Evolutionary conservation across 441 rosid species (phyloP), one percentile per base, ranked within the genome.

Genomic region (Isatis lusitanica): DNA sequence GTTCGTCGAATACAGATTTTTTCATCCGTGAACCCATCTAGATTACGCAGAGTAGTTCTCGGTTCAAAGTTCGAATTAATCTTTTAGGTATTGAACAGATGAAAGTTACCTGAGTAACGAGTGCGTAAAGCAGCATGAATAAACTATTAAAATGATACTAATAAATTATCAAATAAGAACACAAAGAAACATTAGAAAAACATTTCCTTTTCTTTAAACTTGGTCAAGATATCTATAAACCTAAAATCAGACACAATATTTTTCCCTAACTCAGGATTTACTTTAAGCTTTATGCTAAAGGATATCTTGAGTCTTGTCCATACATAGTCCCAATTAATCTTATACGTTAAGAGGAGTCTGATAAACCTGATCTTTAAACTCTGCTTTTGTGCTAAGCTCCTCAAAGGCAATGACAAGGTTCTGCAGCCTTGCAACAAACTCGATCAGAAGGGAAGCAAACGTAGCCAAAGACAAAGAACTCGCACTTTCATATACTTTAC

Each of bases 1-100:
- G 99, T 12, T 93, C 96, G 35, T 95, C 98, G 42, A 95, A 95
- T 59, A 95, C 85, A 4, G 97, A 87, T 78, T 62, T 88, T 82
- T 95, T 95, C 99, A 91, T 91, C 50, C 71, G 67, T 0, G 95
- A 83, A 71, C 98, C 99, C 99, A 95, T 95, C 99, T 95, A 83
- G 9, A 31, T 10, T 6, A 33, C 63, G 6, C 8, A 46, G 13
- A 16, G 10, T 21, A 21, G 24, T 17, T 42, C 11, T 63, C 9
- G 3, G 46, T 38, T 53, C 28, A 44, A 13, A 42, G 0, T 16
- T 28, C 3, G 2, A 68, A 16, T 36, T 48, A 26, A 1, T 26
- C 4, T 48, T 21, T 2, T 18, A 11, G 12, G n/a, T 39, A 60
- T 51, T 35, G 39, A 59, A 35, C 31, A 6, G 48, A 18, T 7